phyloP scores from a whole-genome alignment of 768 basidiomycete species.

The Amanita inopinata region DNA sequence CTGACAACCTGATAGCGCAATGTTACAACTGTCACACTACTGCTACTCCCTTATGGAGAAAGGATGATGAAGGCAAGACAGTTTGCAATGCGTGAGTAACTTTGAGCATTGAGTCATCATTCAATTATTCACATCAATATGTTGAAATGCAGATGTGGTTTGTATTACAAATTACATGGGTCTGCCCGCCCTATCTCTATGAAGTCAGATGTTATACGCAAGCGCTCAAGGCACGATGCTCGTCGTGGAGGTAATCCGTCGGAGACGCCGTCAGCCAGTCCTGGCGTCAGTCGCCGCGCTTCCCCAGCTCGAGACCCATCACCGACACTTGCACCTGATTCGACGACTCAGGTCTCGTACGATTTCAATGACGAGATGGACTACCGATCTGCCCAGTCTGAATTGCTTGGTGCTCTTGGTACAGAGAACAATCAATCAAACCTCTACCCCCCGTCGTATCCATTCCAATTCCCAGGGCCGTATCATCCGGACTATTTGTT shows the following conservation, averaged over 20 bases:
- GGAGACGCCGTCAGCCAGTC: conserved; percentile 69
- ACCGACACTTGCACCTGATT: conserved; percentile 63
- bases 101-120: conserved; percentile 4
- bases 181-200: conserved; percentile 81
- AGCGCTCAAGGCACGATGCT: conserved; percentile 76
- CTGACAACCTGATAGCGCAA: conserved; percentile 45
- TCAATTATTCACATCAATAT: not conserved
- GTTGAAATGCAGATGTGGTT: conserved; percentile 49
- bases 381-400: conserved; percentile 37
- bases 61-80: conserved; percentile 86
- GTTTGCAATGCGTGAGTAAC: conserved; percentile 78
- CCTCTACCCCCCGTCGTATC: conserved; percentile 24
- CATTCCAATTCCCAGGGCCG: conserved; percentile 52
- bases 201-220: conserved; percentile 87
- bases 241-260: conserved; percentile 46
- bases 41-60: conserved; percentile 82
- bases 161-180: conserved; percentile 83
- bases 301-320: conserved; percentile 56
- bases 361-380: conserved; percentile 38
- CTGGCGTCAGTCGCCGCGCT: conserved; percentile 62
- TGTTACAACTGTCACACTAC: conserved; percentile 89
- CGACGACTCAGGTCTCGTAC: conserved; percentile 49
- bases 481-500: conserved; percentile 66
- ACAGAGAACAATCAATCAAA: conserved; percentile 18
- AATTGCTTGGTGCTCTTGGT: conserved; percentile 38